phyloP scores from a whole-genome alignment of 202 grass and related monocot genomes.

The Schoenoplectus tabernaemontani region DNA sequence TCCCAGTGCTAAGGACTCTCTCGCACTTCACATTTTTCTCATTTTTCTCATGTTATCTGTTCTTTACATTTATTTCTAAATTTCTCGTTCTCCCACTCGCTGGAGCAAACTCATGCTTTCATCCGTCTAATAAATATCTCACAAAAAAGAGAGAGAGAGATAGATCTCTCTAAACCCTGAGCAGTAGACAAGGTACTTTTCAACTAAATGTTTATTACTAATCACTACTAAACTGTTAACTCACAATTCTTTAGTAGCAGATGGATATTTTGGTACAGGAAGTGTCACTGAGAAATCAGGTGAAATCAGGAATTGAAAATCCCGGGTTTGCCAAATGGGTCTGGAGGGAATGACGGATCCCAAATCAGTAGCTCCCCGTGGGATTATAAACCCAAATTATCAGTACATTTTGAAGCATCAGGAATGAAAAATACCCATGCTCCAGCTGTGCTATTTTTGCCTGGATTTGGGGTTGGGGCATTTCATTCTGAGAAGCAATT shows the following conservation, averaged over 20 bases:
- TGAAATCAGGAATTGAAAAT: conserved; percentile 39
- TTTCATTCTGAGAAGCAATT: conserved; percentile 96
- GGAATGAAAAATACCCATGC: conserved; percentile 54
- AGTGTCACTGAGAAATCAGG: conserved; percentile 30
- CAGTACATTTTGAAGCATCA: conserved; percentile 78
- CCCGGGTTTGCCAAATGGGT: conserved; percentile 42
- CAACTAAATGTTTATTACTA: not conserved
- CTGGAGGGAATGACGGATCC: conserved; percentile 35
- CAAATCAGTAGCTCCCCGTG: conserved; percentile 68
- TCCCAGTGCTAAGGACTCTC: not conserved
- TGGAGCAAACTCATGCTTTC: not conserved
- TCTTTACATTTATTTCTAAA: not conserved
- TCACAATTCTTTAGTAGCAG: conserved; percentile 29
- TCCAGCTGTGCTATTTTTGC: conserved; percentile 81
- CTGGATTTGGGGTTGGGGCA: conserved; percentile 73
- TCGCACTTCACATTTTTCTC: not conserved
- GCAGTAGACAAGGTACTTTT: not conserved
- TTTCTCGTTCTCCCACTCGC: not conserved
- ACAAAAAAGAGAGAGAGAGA: not conserved
- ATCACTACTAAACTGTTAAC: conserved; percentile 15
- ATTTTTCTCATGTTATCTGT: too few relatives aligned
- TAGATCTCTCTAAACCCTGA: not conserved
- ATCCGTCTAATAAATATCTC: not conserved
- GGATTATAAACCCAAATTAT: conserved; percentile 87
- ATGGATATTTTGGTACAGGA: conserved; percentile 34